Evolutionary conservation across 176 grass and related monocot genomes (phyloP), one percentile per base, ranked within the genome.

Genomic region (Saccharum officinarum): DNA sequence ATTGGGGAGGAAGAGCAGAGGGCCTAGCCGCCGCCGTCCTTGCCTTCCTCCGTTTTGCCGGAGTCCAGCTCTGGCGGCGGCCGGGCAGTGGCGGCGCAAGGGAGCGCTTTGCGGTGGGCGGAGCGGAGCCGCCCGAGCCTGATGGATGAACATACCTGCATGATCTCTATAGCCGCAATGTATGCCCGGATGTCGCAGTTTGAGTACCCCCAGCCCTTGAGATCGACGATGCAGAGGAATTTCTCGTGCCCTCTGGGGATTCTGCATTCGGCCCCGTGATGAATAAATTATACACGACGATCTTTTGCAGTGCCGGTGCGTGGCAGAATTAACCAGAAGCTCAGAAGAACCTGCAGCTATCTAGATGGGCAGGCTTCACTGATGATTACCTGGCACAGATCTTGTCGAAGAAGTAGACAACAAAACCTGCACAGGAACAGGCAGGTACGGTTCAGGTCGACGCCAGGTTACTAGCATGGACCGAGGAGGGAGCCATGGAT

Each of bases 361-460:
- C 11, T 14, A 15, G 47, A 3, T 20, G 12, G 15, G 10, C 45
- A 47, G 45, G 13, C 4, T 16, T 54, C 5, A 54, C 5, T 18
- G 16, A 20, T 8, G 50, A 54, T 54, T n/a, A 12, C 30, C 92
- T 95, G 15, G 77, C 39, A 61, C 89, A 95, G 14, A 92, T 65
- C 81, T 88, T 95, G 55, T 98, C 91, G 2, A 98, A 82, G n/a
- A 81, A 25, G 50, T 98, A 95, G 37, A 82, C 40, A 2, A 90
- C 49, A 75, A 89, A 89, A 46, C 82, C 96, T 98, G 89, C 25
- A 75, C 45, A 4, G 30, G 10, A 20, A 55, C 7, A 55, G 55
- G 55, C 8, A 57, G 2, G 7, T 57, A 18, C 49, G 16, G 17
- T 54, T 17, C 15, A 54, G 15, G 47, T 54, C 17, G 17, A 52